A percentile compares a stretch with the other conserved stretches of the same genome.
phyloP scores from a whole-genome alignment of 805 yeast species.

The Kazachstania africana region DNA sequence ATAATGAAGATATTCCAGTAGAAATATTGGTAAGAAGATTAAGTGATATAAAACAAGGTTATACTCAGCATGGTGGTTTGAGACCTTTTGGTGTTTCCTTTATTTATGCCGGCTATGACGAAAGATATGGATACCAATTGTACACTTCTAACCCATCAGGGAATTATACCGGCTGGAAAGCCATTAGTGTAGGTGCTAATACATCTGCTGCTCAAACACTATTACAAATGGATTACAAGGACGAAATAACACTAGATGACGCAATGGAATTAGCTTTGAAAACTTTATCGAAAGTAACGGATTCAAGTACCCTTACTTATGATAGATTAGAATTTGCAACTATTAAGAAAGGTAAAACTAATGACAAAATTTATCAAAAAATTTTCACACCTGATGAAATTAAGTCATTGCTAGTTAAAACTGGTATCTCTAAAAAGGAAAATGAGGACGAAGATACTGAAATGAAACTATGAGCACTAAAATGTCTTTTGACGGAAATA shows the following conservation, averaged over 20 bases:
- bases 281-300: constrained; percentile 90
- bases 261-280: constrained; percentile 84
- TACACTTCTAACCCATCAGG: constrained; percentile 96
- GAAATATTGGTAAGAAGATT: constrained; percentile 78
- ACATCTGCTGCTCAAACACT: constrained; percentile 93
- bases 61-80: constrained; percentile 96
- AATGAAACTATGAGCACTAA: constrained; percentile 12
- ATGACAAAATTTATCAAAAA: constrained; percentile 48
- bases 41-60: constrained; percentile 93
- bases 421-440: constrained; percentile 54
- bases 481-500: too few species aligned
- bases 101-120: constrained; percentile 92
- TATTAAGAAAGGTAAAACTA: constrained; percentile 34
- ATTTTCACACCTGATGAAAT: constrained; percentile 76
- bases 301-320: constrained; percentile 68
- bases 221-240: constrained; percentile 88
- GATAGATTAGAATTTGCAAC: constrained; percentile 93
- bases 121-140: constrained; percentile 77
- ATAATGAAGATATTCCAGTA: constrained; percentile 89
- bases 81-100: constrained; percentile 98
- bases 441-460: constrained; percentile 33
- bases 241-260: constrained; percentile 56
- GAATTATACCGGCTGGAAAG: constrained; percentile 97
- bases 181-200: constrained; percentile 93
- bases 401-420: constrained; percentile 55